These are phyloP conservation scores for Lipomyces sp. DNA, from an alignment of 805 yeast species.

Conservation along the genomic window DNA sequence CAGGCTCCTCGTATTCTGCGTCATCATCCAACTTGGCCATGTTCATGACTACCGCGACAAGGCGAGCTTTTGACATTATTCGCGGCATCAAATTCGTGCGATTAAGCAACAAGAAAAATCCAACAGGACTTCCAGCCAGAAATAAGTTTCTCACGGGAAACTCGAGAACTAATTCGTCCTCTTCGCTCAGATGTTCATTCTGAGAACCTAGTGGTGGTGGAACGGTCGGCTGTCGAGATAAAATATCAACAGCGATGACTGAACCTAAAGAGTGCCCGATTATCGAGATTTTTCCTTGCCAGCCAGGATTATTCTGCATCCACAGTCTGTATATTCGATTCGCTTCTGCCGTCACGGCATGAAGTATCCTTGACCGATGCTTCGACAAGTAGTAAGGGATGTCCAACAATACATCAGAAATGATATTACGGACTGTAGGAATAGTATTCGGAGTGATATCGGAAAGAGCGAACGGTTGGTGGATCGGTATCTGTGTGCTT, in stretches of 20 bases:
- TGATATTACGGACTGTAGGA: conserved; percentile 70
- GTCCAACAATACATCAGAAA: conserved; percentile 87
- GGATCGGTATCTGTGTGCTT: conserved; percentile 13
- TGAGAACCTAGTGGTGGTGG: conserved; percentile 33
- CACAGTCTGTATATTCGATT: conserved; percentile 70
- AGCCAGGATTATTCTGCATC: conserved; percentile 68
- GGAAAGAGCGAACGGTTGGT: conserved; percentile 58
- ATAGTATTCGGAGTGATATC: conserved; percentile 81
- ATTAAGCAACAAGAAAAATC: conserved; percentile 59
- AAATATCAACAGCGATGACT: conserved; percentile 76
- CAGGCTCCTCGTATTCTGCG: conserved; percentile 2
- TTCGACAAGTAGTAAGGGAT: conserved; percentile 76
- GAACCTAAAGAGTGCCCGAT: conserved; percentile 91
- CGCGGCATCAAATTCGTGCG: conserved; percentile 43
- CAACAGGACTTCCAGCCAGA: conserved; percentile 85
- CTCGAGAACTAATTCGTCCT: conserved; percentile 53
- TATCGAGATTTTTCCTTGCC: conserved; percentile 61
- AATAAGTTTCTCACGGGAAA: conserved; percentile 79
- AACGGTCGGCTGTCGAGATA: conserved; percentile 51
- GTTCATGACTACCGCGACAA: conserved; percentile 5
- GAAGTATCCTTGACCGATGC: conserved; percentile 65
- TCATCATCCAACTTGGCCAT: conserved; percentile 6
- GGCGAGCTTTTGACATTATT: conserved; percentile 16
- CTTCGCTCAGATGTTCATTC: conserved; percentile 28
- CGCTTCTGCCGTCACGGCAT: conserved; percentile 70